A percentile compares a stretch with the other conserved stretches of the same genome.
Evolutionary conservation across 495 filamentous ascomycete genomes (phyloP).

Genomic region (Lophium mytilinum): DNA sequence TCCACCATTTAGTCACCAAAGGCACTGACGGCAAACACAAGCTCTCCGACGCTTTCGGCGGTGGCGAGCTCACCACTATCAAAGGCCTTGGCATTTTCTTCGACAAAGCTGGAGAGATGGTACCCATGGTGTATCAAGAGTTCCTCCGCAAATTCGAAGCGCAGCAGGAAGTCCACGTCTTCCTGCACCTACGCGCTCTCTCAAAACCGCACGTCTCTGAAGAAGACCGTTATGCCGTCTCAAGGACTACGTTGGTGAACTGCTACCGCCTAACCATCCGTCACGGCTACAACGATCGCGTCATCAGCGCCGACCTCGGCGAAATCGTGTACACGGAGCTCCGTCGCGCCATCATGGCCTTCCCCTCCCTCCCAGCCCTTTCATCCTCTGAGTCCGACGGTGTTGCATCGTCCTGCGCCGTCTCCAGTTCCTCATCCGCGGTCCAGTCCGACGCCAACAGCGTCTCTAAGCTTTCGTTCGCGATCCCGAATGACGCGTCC

Average conservation of each 20-base stretch:
- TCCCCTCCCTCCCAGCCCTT: slow-evolving; percentile 11
- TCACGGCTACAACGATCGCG: slow-evolving; percentile 60
- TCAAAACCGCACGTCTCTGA: slow-evolving; percentile 13
- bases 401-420: too few relatives aligned
- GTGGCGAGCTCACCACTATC: slow-evolving; percentile 17
- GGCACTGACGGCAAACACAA: slow-evolving; percentile 4
- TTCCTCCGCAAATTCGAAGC: slow-evolving; percentile 28
- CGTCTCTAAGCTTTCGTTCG: background rate
- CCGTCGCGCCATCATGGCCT: slow-evolving; percentile 41
- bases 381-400: background rate
- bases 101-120: slow-evolving; percentile 26
- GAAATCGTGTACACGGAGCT: slow-evolving; percentile 51
- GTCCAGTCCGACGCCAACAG: background rate
- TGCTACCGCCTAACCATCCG: slow-evolving; percentile 57
- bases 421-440: background rate
- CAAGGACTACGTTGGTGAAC: slow-evolving; percentile 41
- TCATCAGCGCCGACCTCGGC: slow-evolving; percentile 53
- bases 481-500: background rate
- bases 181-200: slow-evolving; percentile 27
- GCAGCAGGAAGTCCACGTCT: slow-evolving; percentile 23
- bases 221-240: slow-evolving; percentile 41
- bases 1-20: slow-evolving; percentile 11
- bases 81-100: slow-evolving; percentile 28
- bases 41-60: slow-evolving; percentile 15
- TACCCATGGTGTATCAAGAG: slow-evolving; percentile 24